Base-by-base conservation (phyloP, 148 eudicot genomes). In the Beta vulgaris region DNA sequence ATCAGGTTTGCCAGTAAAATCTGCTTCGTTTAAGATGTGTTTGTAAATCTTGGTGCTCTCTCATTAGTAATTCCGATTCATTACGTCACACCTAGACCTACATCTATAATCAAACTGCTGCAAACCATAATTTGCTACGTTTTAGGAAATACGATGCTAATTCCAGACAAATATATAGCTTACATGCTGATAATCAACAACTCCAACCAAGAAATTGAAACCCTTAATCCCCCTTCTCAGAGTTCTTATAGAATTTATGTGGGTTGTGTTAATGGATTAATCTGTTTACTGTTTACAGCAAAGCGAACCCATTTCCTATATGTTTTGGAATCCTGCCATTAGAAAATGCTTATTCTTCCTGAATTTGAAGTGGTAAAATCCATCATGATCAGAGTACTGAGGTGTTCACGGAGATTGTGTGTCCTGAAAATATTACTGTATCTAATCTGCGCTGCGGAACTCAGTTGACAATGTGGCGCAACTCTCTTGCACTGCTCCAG, bases 241-340 rank as follows among this genome's bases (percentile, higher is more conserved):
- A n/a, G n/a, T 14, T 64, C 23, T 68, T 78, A 72, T 44, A 72
- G 37, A 8, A 72, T 77, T 55, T n/a, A n/a, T n/a, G 28, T 63
- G 9, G 76, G 76, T 43, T 78, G 76, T 44, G 65, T 78, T 36
- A 44, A 72, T 55, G 80, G 76, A 6, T 6, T 78, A 4, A 69
- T 78, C 28, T 78, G 81, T 54, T 58, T 78, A 15, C 64, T 43
- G 55, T 43, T 26, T 72, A 31, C n/a, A n/a, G n/a, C n/a, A n/a
- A n/a, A n/a, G n/a, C n/a, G n/a, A n/a, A n/a, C n/a, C n/a, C n/a
- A n/a, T n/a, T n/a, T n/a, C n/a, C n/a, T n/a, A n/a, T n/a, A n/a
- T n/a, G n/a, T n/a, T n/a, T n/a, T n/a, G n/a, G n/a, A n/a, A n/a
- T n/a, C n/a, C n/a, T n/a, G n/a, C n/a, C n/a, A n/a, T n/a, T n/a